Evolutionary conservation across 108 stramenopile species (phyloP), one percentile per base, ranked within the genome.

Genomic region (Fragilaria crotonensis): DNA sequence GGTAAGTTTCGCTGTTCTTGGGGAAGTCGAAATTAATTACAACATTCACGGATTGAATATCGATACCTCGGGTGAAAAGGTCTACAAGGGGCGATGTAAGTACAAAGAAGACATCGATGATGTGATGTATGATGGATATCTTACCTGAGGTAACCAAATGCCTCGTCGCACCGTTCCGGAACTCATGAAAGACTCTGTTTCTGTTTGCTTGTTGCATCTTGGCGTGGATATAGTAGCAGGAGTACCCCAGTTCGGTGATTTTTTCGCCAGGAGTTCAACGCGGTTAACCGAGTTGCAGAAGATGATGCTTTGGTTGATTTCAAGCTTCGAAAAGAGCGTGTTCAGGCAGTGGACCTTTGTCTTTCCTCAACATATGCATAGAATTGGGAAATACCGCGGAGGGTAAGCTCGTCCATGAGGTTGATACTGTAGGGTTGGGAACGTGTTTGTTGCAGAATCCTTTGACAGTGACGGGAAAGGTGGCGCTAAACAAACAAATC

Each of bases 1-100:
- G 78, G 62, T 98, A 99, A 0, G 97, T 98, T 69, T 99, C 97
- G 4, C 89, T 79, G 65, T 94, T 96, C 84, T 96, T 94, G 55
- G 99, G 97, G 75, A 99, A 98, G 81, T 98, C 97, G 67, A 97
- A 98, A 86, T 96, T 95, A 65, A 96, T 95, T 33, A 98, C 99
- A 26, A 97, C 95, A 62, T 98, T 98, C 18, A 99, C 99, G 67
- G 90, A 89, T 78, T 97, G 95, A 60, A 99, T 97, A 73, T 99
- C 99, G 57, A 99, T 99, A 67, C 99, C 99, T 45, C 99, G 86
- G 3, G 95, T 96, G 64, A 99, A 98, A 28, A 99, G 81, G 67
- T 99, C 98, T 54, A 68, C n/a, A n/a, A n/a, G n/a, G n/a, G n/a
- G n/a, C n/a, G n/a, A n/a, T n/a, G n/a, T n/a, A n/a, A n/a, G n/a